Conservation (phyloP, 495 filamentous ascomycete genomes). For the Aspergillus conjunctus region DNA sequence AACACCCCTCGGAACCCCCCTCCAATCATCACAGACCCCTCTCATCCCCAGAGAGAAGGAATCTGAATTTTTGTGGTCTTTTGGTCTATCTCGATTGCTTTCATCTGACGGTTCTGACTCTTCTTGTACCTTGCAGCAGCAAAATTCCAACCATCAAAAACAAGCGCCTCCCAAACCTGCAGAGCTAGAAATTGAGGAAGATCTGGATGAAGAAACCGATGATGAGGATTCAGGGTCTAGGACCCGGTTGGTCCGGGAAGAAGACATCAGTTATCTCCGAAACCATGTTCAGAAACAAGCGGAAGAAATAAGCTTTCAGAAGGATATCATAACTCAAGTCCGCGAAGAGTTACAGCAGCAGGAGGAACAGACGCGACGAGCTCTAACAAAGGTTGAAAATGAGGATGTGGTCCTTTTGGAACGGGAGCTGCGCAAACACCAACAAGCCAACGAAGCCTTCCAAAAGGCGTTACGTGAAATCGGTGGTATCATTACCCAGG, state of each 20-base stretch:
- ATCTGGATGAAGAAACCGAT: conserved; percentile 45
- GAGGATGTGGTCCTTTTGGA: conserved; percentile 73
- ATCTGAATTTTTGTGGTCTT: conserved; percentile 42
- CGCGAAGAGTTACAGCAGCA: conserved; percentile 66
- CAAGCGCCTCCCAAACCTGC: conserved; percentile 29
- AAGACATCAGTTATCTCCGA: conserved; percentile 68
- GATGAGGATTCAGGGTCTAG: conserved; percentile 42
- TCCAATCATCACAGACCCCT: conserved; percentile 54
- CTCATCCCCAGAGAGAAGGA: conserved; percentile 50
- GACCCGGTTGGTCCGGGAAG: conserved; percentile 59
- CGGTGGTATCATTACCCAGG: conserved; percentile 92
- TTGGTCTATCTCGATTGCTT: conserved; percentile 44
- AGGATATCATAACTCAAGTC: conserved; percentile 68
- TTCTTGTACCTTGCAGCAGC: conserved; percentile 45
- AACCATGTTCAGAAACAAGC: conserved; percentile 80
- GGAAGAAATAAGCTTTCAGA: conserved; percentile 73
- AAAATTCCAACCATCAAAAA: conserved; percentile 40
- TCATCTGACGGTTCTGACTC: conserved; percentile 45
- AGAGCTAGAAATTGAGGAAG: conserved; percentile 33
- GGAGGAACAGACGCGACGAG: conserved; percentile 59
- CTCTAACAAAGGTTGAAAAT: conserved; percentile 59
- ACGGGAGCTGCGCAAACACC: conserved; percentile 91
- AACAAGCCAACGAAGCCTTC: conserved; percentile 98
- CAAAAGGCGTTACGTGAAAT: conserved; percentile 97
- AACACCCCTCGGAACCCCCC: conserved; percentile 64